phyloP scores from a whole-genome alignment of 2,329 filamentous ascomycete genomes.

The Penicillium concentricum region DNA sequence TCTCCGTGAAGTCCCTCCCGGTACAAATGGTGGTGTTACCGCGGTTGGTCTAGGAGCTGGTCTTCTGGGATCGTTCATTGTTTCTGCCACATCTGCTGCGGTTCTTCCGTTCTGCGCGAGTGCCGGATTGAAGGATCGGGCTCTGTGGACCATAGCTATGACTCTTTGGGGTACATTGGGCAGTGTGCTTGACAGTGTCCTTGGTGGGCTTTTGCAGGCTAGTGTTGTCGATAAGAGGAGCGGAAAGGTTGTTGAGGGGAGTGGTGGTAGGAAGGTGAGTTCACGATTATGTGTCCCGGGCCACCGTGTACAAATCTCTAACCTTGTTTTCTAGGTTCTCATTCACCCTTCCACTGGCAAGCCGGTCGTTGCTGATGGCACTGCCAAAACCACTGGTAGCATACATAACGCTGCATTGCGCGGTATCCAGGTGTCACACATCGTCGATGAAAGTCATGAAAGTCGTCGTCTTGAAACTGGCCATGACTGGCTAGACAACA shows the following conservation, averaged over 20 bases:
- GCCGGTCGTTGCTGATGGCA: slow-evolving; percentile 13
- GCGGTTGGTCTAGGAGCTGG: slow-evolving; percentile 71
- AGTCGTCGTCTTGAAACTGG: slow-evolving; percentile 67
- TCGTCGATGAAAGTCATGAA: slow-evolving; percentile 46
- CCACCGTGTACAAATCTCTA: neutral
- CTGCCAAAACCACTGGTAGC: slow-evolving; percentile 18
- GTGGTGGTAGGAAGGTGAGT: slow-evolving; percentile 64
- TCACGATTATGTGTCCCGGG: slow-evolving; percentile 10
- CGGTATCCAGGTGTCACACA: slow-evolving; percentile 17
- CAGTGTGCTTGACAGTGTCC: slow-evolving; percentile 80
- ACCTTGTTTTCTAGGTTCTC: slow-evolving; percentile 30
- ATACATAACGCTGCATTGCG: slow-evolving; percentile 30
- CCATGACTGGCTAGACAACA: slow-evolving; percentile 81
- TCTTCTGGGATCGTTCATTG: slow-evolving; percentile 66
- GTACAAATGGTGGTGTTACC: slow-evolving; percentile 93
- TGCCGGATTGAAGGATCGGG: slow-evolving; percentile 53
- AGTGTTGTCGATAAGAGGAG: slow-evolving; percentile 80
- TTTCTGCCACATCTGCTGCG: slow-evolving; percentile 66
- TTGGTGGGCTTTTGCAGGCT: slow-evolving; percentile 81
- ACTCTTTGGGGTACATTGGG: slow-evolving; percentile 74
- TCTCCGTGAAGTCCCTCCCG: slow-evolving; percentile 76
- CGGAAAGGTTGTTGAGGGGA: slow-evolving; percentile 86
- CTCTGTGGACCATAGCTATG: slow-evolving; percentile 53
- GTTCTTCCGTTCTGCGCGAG: slow-evolving; percentile 67
- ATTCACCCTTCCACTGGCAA: slow-evolving; percentile 34